A percentile compares a stretch with the other conserved stretches of the same genome.
Conservation (phyloP, 495 filamentous ascomycete genomes). For the Chlorociboria aeruginascens region DNA sequence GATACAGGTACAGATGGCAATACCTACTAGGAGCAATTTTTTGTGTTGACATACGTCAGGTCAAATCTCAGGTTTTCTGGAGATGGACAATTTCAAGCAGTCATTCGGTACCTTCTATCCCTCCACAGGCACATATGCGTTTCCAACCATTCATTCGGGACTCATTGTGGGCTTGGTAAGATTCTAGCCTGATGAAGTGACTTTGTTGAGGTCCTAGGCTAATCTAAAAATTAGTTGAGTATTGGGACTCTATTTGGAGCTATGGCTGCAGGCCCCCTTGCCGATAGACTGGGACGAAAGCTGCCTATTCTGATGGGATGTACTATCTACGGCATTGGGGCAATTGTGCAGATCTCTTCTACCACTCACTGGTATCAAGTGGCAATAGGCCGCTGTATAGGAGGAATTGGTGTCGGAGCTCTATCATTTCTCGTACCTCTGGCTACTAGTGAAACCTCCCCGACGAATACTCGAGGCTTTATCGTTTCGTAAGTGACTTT, state of each 20-base stretch:
- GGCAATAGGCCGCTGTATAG: conserved; percentile 38
- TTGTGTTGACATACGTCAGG: conserved; percentile 9
- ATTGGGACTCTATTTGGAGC: conserved; percentile 47
- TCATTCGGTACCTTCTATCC: conserved; percentile 27
- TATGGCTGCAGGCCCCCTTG: conserved; percentile 37
- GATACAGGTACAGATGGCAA: conserved; percentile 26
- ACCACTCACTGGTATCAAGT: background rate
- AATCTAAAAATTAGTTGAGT: conserved; percentile 25
- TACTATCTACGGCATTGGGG: conserved; percentile 39
- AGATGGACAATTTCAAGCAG: conserved; percentile 37
- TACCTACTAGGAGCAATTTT: too few relatives aligned
- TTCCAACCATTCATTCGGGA: conserved; percentile 43
- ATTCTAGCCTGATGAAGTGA: conserved; percentile 1
- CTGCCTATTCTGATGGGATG: conserved; percentile 40
- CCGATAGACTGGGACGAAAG: conserved; percentile 42
- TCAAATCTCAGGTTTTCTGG: conserved; percentile 24
- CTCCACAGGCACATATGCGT: conserved; percentile 23
- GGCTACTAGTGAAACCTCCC: conserved; percentile 44
- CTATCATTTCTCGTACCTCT: conserved; percentile 43
- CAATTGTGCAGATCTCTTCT: conserved; percentile 40
- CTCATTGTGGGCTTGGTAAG: conserved; percentile 44
- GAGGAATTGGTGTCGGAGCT: conserved; percentile 44
- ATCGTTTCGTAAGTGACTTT: too few relatives aligned
- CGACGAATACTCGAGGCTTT: conserved; percentile 11
- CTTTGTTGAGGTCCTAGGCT: background rate